Evolutionary conservation across 768 basidiomycete genomes (phyloP), one percentile per base, ranked within the genome.

Genomic region (Naematelia encephala): DNA sequence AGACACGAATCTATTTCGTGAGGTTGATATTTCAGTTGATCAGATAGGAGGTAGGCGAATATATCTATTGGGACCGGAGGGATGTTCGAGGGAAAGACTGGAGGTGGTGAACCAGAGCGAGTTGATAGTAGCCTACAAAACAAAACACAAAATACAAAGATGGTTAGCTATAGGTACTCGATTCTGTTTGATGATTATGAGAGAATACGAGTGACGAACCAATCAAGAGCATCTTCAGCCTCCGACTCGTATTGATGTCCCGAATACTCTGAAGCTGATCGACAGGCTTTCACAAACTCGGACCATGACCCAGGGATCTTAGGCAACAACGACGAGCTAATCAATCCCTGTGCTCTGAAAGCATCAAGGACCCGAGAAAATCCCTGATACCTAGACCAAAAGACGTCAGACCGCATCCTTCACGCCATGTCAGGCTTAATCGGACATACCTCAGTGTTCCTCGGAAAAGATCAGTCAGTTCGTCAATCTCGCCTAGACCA

Each of bases 1-100:
- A 94, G 82, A 61, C 92, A 91, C 78, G 91, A 84, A 73, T 97
- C 93, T 16, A 86, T 83, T 75, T 97, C 93, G 39, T 80, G 78
- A 0, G 84, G 82, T 0, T 60, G 72, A 73, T 94, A 96, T 11
- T 80, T 80, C 29, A 93, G 82, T 60, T 84, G 86, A 67, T 86
- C 82, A 0, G 87, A 82, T 14, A 96, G 82, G 5, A 91, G 80
- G 34, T 79, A 75, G 1, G 91, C 85, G 67, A 96, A 85, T 16
- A 88, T 78, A 69, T 92, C 89, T 62, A 92, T 80, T 21, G 67
- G 64, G n/a, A 55, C 49, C 28, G 34, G 34, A 8, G 34, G 34
- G 16, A 39, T 8, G 44, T 42, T 14, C 5, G 10, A 16, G 26
- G 59, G 59, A 8, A 51, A 25, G 27, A 19, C 19, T 8, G 34